These are phyloP conservation scores for Metschnikowia kofuensis DNA, from an alignment of 805 yeast genomes.

Conservation along the genomic window DNA sequence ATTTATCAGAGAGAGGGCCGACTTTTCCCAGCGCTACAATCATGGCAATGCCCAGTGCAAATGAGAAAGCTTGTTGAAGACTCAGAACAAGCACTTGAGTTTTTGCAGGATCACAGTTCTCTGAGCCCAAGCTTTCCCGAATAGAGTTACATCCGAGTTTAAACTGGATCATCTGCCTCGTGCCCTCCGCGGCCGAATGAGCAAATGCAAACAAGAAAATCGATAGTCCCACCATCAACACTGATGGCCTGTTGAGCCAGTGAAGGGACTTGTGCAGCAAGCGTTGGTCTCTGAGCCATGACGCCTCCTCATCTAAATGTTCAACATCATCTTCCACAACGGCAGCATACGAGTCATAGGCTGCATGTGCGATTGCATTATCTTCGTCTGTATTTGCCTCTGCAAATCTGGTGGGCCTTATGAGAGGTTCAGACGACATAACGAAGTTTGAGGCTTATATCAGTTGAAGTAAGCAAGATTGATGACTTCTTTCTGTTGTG, in stretches of 20 bases:
- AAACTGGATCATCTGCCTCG: slow-evolving; percentile 36
- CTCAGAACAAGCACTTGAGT: slow-evolving; percentile 44
- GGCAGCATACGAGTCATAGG: slow-evolving; percentile 39
- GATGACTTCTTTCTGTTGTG: too few relatives aligned
- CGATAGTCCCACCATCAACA: slow-evolving; percentile 45
- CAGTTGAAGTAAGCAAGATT: too few relatives aligned
- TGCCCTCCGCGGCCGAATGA: slow-evolving; percentile 34
- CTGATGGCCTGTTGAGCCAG: slow-evolving; percentile 60
- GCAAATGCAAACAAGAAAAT: slow-evolving; percentile 44
- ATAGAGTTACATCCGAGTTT: slow-evolving; percentile 30
- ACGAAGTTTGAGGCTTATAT: neutral
- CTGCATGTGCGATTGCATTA: slow-evolving; percentile 28
- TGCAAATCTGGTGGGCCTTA: slow-evolving; percentile 6
- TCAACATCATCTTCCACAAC: slow-evolving; percentile 33
- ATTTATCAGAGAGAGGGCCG: slow-evolving; percentile 36
- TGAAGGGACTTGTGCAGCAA: slow-evolving; percentile 38
- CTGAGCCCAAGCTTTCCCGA: slow-evolving; percentile 10
- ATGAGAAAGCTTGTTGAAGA: slow-evolving; percentile 43
- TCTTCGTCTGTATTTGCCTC: slow-evolving; percentile 10
- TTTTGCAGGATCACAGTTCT: slow-evolving; percentile 29
- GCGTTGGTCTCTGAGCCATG: slow-evolving; percentile 51
- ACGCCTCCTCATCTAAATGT: slow-evolving; percentile 37
- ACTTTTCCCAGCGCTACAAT: slow-evolving; percentile 56
- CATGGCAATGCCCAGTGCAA: slow-evolving; percentile 44
- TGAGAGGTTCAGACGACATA: slow-evolving; percentile 6